A percentile compares a stretch with the other conserved stretches of the same genome.
phyloP scores from a whole-genome alignment of 2,329 filamentous ascomycete genomes.

The Penicillium sp. region DNA sequence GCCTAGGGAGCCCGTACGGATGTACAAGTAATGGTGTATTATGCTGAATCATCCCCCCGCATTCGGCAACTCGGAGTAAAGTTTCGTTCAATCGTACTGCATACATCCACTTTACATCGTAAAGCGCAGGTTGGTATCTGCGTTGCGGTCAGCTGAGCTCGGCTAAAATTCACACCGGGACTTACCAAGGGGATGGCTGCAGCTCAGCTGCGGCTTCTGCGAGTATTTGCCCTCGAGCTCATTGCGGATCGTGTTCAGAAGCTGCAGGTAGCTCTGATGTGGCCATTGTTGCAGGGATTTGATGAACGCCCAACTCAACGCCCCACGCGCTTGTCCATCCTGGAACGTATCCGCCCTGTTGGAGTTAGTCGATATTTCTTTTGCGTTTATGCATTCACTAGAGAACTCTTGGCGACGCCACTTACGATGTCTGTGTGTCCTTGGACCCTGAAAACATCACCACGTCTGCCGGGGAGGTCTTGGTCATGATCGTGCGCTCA shows the following conservation, averaged over 20 bases:
- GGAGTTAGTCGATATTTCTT: background rate
- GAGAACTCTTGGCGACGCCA: background rate
- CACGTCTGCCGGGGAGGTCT: constrained; percentile 92
- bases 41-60: background rate
- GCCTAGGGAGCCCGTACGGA: background rate
- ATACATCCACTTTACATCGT: constrained; percentile 58
- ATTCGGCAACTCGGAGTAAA: background rate
- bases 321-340: constrained; percentile 83
- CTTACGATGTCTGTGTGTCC: constrained; percentile 75
- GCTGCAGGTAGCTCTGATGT: constrained; percentile 89
- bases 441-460: constrained; percentile 98
- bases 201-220: constrained; percentile 95
- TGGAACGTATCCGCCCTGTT: constrained; percentile 86
- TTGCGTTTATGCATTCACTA: background rate
- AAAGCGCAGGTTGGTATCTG: constrained; percentile 67
- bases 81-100: constrained; percentile 2
- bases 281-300: constrained; percentile 84
- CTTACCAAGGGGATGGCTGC: constrained; percentile 92
- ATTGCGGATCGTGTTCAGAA: constrained; percentile 91
- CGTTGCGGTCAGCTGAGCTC: constrained; percentile 14
- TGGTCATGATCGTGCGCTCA: constrained; percentile 78
- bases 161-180: constrained; percentile 16
- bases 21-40: background rate
- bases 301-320: constrained; percentile 98
- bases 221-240: constrained; percentile 84